Base-by-base conservation (phyloP, 495 filamentous ascomycete genomes). In the Antarctomyces pellizariae region DNA sequence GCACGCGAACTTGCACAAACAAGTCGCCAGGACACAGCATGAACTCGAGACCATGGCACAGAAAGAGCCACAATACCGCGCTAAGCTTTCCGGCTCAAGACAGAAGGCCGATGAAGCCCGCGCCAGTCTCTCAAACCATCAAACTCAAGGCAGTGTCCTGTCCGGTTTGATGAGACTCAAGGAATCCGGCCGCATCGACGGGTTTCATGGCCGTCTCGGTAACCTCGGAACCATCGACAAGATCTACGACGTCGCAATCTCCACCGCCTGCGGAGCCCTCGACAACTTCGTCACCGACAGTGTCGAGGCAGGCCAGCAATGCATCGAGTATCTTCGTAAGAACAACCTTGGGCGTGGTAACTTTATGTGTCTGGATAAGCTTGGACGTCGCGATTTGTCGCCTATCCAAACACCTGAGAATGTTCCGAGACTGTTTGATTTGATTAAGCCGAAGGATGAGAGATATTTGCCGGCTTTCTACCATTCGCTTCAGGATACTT, bases 301-400 rank as follows among this genome's bases (percentile, higher is more conserved):
- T 0, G 79, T 93, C 4, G 82, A 93, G 40, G 75, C 75, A 24
- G 89, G 82, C 26, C 84, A 93, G 46, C 82, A 93, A 40, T 95
- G 89, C 45, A 91, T 97, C 39, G 84, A 95, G 37, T 84, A 95
- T 43, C 61, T 97, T 10, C 69, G 86, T 13, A 95, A 95, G 56
- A 95, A 89, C 36, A 92, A 91, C 40, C 71, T 95, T 13, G 86
- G 86, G n/a, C 65, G 89, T 43, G 86, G 82, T 16, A 90, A 90
- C 50, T 90, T 97, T 44, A 95, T 95, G 41, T 75, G 84, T 33
- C 64, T 97, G 2, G 76, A 95, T 43, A 78, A 83, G 35, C 59
- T 93, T 13, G 59, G 78, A 17, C 54, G 59, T 23, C 64, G 74
- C 24, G 74, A 92, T 41, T 51, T 93, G 30, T 65, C 62, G 2